Conservation (phyloP, 1,284 basidiomycete species). For the Taiwanofungus camphoratus region DNA sequence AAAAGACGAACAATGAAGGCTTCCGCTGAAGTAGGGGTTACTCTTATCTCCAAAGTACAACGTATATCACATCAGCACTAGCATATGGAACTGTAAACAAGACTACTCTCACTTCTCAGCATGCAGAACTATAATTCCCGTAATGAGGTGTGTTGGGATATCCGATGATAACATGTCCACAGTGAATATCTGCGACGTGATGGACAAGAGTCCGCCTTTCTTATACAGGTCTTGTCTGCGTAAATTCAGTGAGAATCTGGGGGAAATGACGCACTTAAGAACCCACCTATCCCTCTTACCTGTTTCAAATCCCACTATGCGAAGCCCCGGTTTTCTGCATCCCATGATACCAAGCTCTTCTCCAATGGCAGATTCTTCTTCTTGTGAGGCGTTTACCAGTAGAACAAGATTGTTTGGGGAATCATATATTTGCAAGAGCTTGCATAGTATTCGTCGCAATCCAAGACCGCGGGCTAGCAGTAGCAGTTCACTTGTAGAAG, state of each 20-base stretch:
- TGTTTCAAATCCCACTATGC: constrained; percentile 84
- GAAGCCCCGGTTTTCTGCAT: constrained; percentile 80
- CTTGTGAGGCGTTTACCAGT: constrained; percentile 81
- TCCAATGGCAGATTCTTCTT: constrained; percentile 88
- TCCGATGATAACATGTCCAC: constrained; percentile 92
- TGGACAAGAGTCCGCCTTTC: constrained; percentile 83
- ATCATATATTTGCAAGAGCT: constrained; percentile 88
- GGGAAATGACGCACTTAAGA: background rate
- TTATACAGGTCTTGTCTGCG: constrained; percentile 83
- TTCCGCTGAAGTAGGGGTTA: constrained; percentile 80
- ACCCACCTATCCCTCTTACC: constrained; percentile 73
- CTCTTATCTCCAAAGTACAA: constrained; percentile 38
- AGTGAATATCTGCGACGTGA: constrained; percentile 91
- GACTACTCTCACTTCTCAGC: constrained; percentile 69
- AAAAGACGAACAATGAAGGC: constrained; percentile 90
- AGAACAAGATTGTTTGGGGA: constrained; percentile 82
- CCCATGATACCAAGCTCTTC: constrained; percentile 93
- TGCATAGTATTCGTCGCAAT: constrained; percentile 75
- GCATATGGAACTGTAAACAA: background rate
- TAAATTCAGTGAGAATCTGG: constrained; percentile 4
- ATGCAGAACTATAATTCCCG: constrained; percentile 91
- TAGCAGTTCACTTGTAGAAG: constrained; percentile 76
- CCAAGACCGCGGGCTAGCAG: constrained; percentile 87
- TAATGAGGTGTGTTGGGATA: constrained; percentile 81
- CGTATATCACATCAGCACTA: background rate